phyloP scores from a whole-genome alignment of 305 asterid species.

The Ilex paraguariensis region DNA sequence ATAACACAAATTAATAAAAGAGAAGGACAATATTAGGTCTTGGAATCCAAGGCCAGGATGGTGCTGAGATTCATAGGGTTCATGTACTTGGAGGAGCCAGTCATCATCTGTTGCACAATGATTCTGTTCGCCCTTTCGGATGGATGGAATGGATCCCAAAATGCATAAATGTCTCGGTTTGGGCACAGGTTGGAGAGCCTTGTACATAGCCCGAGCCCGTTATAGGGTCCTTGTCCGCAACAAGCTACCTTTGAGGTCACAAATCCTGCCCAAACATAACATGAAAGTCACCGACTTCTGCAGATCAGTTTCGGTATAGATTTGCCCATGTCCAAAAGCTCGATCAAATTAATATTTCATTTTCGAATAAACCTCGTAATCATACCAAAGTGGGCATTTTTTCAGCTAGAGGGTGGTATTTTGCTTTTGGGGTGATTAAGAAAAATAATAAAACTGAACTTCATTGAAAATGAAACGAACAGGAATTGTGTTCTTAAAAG shows the following conservation, averaged over 20 bases:
- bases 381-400: no score
- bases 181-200: conserved; percentile 52
- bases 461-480: no score
- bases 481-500: no score
- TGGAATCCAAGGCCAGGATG: conserved; percentile 36
- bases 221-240: conserved; percentile 73
- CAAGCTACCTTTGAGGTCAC: conserved; percentile 57
- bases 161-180: conserved; percentile 39
- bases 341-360: neutral
- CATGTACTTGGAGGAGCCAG: conserved; percentile 38
- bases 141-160: conserved; percentile 72
- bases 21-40: conserved; percentile 7
- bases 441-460: no score
- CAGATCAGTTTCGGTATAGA: no score
- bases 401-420: no score
- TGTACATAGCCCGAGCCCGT: conserved; percentile 69
- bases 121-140: conserved; percentile 60
- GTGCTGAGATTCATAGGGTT: conserved; percentile 64
- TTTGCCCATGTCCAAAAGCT: no score
- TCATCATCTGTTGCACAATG: conserved; percentile 45
- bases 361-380: no score
- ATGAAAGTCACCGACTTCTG: neutral
- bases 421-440: no score
- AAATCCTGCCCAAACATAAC: conserved; percentile 34
- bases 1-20: no score